Base-by-base conservation (phyloP, 768 basidiomycete genomes). In the Kwoniella mangroviensis region DNA sequence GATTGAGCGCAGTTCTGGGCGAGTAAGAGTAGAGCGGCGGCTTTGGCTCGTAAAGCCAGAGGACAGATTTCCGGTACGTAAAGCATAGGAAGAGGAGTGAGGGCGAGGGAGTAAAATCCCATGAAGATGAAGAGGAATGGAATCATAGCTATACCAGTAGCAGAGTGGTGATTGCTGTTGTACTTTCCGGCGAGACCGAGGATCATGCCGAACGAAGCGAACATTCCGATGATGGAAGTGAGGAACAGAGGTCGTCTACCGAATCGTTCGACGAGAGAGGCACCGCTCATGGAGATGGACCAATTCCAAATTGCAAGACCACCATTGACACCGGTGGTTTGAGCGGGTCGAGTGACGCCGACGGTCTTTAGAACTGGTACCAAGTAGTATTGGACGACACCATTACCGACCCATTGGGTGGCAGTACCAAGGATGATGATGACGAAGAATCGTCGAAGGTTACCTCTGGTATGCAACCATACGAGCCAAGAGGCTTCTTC, bases 221-320 rank as follows among this genome's bases (percentile, higher is more conserved):
- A 63, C 56, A 73, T 59, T 40, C 74, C 74, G 49, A 66, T 62
- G 60, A 73, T 67, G 4, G 77, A 75, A 17, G 67, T 70, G 58
- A 81, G 63, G 71, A 75, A 92, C 19, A 92, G 85, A 1, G 87
- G 63, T 51, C 77, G 66, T 43, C 78, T 69, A 24, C 78, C 79
- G 65, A 73, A 69, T 55, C 68, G 40, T 13, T 74, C 65, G 41
- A 68, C 67, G 41, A 65, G 57, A 43, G 55, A 53, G 40, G 75
- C 74, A 40, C 72, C 74, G 28, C 64, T 45, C 51, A 75, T 71
- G 61, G 79, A 89, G n/a, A 63, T 45, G 49, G 64, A 58, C 70
- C 62, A 72, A 52, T 64, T 65, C 70, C 67, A 62, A 67, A 78
- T 71, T 58, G 78, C 70, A 58, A 77, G 67, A 68, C 76, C 76